Base-by-base conservation (phyloP, 495 filamentous ascomycete genomes). In the Evansstolkia leycettana region DNA sequence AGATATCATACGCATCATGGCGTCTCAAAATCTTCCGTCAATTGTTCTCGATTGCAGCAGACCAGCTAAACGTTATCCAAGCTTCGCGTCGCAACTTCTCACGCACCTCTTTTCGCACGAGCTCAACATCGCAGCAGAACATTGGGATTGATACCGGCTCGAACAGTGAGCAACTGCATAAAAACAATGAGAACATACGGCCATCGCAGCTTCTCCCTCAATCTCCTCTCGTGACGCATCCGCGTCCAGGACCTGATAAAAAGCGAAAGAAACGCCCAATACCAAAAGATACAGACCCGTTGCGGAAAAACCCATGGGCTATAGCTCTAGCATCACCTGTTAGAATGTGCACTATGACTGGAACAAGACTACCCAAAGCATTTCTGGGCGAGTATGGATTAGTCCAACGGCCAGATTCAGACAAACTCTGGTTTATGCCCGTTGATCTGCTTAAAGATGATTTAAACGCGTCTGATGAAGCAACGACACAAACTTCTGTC, bases 331-430 rank as follows among this genome's bases (percentile, higher is more conserved):
- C 78, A 11, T 75, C 72, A 0, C 75, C 78, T 0, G 26, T 73
- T 11, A 75, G 87, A 19, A 48, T 53, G 41, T 92, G 84, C 51
- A 23, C 54, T 2, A 26, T 74, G n/a, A 80, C 82, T 6, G 49
- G 47, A 0, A 45, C 50, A 1, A 46, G 66, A 2, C 45, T 89
- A 1, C 87, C 87, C 0, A 58, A 41, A 3, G 72, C 61, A 37
- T 73, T 93, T 36, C 57, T 87, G 9, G 69, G 76, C 20, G 62
- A 70, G 17, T 81, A 82, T 48, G 64, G 64, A 7, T 30, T 84
- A 7, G 50, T 76, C 1, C 44, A 55, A 12, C 69, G 78, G 26
- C 78, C 81, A 5, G 52, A 69, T 34, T 72, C 69, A 3, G 60
- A 52, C 0, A 47, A 55, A 4, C 62, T 71, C 3, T 84, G 74